These are phyloP conservation scores for Zygnema cylindricum DNA, from an alignment of 139 green algal species.

Conservation along the genomic window DNA sequence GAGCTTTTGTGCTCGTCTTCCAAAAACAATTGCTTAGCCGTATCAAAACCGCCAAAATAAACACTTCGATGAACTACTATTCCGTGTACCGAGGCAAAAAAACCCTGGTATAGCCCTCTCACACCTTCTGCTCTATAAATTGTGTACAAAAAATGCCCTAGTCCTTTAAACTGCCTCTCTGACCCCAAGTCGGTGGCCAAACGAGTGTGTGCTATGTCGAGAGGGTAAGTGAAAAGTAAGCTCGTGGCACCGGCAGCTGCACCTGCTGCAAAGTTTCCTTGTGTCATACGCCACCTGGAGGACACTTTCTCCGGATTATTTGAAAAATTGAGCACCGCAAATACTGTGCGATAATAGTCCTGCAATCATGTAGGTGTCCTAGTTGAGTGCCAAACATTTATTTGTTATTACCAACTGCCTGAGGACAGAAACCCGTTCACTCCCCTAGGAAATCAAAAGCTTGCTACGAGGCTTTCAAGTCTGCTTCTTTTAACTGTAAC, in stretches of 20 bases:
- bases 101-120: slow-evolving; percentile 85
- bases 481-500: no score
- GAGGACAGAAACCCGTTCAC: no score
- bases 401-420: no score
- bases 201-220: slow-evolving; percentile 98
- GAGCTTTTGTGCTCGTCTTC: neutral
- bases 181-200: slow-evolving; percentile 89
- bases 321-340: neutral
- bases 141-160: slow-evolving; percentile 91
- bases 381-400: no score
- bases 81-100: slow-evolving; percentile 93
- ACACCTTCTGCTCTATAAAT: slow-evolving; percentile 62
- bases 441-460: no score
- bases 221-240: slow-evolving; percentile 97
- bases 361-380: no score
- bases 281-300: neutral
- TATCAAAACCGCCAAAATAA: slow-evolving; percentile 99
- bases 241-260: slow-evolving; percentile 90
- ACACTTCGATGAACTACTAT: slow-evolving; percentile 98
- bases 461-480: no score
- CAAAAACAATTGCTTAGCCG: slow-evolving; percentile 81
- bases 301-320: neutral
- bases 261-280: slow-evolving; percentile 48
- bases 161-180: slow-evolving; percentile 85
- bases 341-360: slow-evolving; percentile 44